Evolutionary conservation across 768 basidiomycete genomes (phyloP), one percentile per base, ranked within the genome.

Genomic region (Rhodotorula graminis): DNA sequence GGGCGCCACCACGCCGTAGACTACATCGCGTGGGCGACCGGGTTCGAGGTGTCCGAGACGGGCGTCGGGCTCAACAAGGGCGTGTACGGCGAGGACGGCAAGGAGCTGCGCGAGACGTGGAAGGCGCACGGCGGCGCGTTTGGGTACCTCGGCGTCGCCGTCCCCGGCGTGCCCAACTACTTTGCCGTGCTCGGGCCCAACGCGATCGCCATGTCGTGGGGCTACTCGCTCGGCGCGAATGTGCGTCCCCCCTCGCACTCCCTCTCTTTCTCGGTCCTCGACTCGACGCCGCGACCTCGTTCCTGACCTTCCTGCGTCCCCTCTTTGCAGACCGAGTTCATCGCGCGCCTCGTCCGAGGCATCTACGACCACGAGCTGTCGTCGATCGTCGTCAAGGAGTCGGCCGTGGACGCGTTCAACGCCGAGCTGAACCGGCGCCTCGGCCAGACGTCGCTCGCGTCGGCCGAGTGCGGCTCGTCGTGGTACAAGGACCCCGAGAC

Each of bases 31-130:
- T 76, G 71, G 71, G 75, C 75, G 7, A 76, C 75, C 0, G 75
- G 75, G 31, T 76, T 73, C 60, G 75, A 76, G 40, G 69, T 76
- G 31, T 44, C 63, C 14, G 66, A 66, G 53, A 70, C 65, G 12
- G 75, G 75, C 18, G 75, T 76, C 25, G 75, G 75, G 8, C 52
- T 76, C n/a, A 76, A 76, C 62, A 59, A 68, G 19, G 71, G 69
- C 44, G 71, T 76, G 2, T 55, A 62, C 18, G 75, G 75, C 27
- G 58, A 64, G 46, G 63, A 68, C 11, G 75, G 71, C 1, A 19
- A 33, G 27, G 75, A 76, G 63, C 47, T 76, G 52, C 40, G 55
- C 3, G 25, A 65, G 69, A 27, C 52, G 8, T 76, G 71, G 71
- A 72, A 70, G 60, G 68, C 53, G 21, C 16, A 33, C 14, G 49